phyloP scores from a whole-genome alignment of 306 rosid species.

The Quercus agrifolia region DNA sequence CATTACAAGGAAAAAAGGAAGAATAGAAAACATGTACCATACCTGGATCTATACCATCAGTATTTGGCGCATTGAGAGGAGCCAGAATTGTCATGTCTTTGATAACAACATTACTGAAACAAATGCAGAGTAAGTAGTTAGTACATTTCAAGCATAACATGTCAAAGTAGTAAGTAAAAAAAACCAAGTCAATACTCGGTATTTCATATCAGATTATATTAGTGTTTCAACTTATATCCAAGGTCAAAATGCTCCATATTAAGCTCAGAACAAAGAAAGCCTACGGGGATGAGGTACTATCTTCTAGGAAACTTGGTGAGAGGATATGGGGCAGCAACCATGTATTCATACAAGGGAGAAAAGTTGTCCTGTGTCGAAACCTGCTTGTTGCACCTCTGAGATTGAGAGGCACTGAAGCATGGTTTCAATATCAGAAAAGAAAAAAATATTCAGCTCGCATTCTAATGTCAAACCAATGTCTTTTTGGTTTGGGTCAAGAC shows the following conservation, averaged over 20 bases:
- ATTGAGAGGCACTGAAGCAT: too few species aligned
- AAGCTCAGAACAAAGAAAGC: not conserved
- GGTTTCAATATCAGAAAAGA: too few species aligned
- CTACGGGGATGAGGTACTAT: not conserved
- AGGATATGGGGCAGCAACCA: too few species aligned
- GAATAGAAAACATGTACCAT: conserved; percentile 6
- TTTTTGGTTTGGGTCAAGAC: too few species aligned
- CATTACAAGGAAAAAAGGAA: not conserved
- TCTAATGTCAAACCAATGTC: too few species aligned
- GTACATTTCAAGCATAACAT: not conserved
- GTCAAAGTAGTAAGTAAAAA: not conserved
- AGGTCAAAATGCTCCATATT: not conserved
- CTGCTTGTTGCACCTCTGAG: too few species aligned
- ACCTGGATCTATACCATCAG: conserved; percentile 97
- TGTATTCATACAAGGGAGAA: too few species aligned
- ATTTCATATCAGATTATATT: not conserved
- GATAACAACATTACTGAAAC: conserved; percentile 85
- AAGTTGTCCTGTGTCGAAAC: too few species aligned
- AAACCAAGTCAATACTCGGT: not conserved
- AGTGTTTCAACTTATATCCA: not conserved
- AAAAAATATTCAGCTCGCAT: too few species aligned
- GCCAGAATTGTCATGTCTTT: conserved; percentile 94
- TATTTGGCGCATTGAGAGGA: conserved; percentile 93
- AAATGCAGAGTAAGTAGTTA: not conserved
- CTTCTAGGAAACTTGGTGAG: not conserved